Evolutionary conservation across 2,329 filamentous ascomycete species (phyloP), one percentile per base, ranked within the genome.

Genomic region (Colletotrichum camelliae): DNA sequence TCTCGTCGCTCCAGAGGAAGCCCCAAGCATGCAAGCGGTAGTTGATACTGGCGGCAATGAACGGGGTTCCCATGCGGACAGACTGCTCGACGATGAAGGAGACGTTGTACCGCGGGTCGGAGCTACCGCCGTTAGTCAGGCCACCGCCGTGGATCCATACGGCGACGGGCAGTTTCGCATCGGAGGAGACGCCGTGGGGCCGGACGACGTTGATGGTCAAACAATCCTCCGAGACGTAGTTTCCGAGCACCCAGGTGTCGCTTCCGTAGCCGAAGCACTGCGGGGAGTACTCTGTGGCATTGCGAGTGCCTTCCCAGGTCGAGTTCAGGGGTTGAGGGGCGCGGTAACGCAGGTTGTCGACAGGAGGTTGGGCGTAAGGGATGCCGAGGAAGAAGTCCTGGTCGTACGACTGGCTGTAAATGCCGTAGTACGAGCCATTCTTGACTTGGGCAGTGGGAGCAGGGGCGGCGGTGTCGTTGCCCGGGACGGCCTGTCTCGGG

Each of bases 91-190:
- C 89, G 67, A 93, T 89, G 77, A 88, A 90, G 48, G 88, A 90
- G 73, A 93, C 85, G 80, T 93, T 93, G 80, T 93, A 94, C 35
- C 91, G 86, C 27, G 86, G 80, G 70, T 90, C 87, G 79, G 79
- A 18, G 83, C 77, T 76, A 16, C 77, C 73, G 24, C 79, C 80
- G 70, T 74, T 77, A n/a, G 55, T 72, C 35, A 77, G 72, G 55
- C 75, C 80, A 62, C 84, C 83, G 57, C 88, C 88, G 78, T 92
- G 89, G 33, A 93, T 91, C 90, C 91, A 93, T 0, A 92, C 86
- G 16, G 85, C 87, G 8, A 93, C 89, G 0, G 91, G 91, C 3
- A 93, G 84, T 18, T 84, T 86, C 33, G 83, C 83, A 24, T 80
- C 80, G 65, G 81, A 75, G 61, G 86, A 29, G 68, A 79, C 33